Conservation (phyloP, 768 basidiomycete genomes). For the Suillus occidentalis region DNA sequence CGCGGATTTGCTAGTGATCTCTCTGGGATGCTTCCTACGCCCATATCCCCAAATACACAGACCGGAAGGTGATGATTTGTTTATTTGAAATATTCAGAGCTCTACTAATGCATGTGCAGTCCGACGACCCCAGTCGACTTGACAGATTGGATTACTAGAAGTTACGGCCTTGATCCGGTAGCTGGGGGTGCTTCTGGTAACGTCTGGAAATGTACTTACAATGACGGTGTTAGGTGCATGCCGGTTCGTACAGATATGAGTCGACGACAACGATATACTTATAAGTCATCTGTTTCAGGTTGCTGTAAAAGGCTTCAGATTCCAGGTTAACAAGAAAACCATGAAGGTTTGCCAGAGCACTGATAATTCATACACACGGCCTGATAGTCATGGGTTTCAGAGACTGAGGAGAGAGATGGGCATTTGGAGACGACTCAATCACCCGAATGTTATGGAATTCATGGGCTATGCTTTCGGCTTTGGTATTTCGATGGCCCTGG, state of each 20-base stretch:
- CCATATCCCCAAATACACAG: background rate
- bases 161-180: background rate
- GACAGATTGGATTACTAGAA: background rate
- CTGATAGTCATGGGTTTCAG: constrained; percentile 6
- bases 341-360: background rate
- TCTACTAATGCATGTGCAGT: background rate
- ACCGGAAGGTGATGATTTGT: background rate
- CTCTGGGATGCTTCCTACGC: constrained; percentile 1
- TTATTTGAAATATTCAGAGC: background rate
- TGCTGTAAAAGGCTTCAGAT: constrained; percentile 12
- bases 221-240: background rate
- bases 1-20: background rate
- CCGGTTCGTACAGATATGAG: constrained; percentile 1
- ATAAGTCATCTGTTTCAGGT: constrained; percentile 7
- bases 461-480: constrained; percentile 21
- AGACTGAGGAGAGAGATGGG: constrained; percentile 23
- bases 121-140: background rate
- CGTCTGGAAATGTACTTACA: constrained; percentile 12
- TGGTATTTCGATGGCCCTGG: constrained; percentile 22
- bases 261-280: background rate
- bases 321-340: background rate
- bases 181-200: constrained; percentile 11
- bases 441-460: constrained; percentile 24
- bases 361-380: background rate
- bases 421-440: constrained; percentile 22